These are phyloP conservation scores for Thermochaetoides dissita DNA, from an alignment of 2,329 filamentous ascomycete genomes.

Conservation along the genomic window DNA sequence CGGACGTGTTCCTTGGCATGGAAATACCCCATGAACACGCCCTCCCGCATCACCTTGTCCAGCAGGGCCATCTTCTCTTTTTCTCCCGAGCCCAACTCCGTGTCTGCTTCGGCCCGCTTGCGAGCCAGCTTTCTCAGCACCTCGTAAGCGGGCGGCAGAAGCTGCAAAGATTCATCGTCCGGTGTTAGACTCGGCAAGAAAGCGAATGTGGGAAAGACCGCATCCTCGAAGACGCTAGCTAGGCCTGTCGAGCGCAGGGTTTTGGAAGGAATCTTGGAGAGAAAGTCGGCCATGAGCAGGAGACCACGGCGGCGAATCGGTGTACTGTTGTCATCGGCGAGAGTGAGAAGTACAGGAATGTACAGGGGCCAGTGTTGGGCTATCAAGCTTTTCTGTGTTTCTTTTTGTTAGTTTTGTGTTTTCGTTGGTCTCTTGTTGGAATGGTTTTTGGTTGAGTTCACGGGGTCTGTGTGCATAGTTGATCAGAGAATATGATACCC, in stretches of 20 bases:
- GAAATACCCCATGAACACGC: slow-evolving; percentile 38
- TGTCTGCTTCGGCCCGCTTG: slow-evolving; percentile 19
- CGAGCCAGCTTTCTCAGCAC: slow-evolving; percentile 47
- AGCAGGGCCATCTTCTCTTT: slow-evolving; percentile 26
- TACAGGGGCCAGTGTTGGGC: slow-evolving; percentile 52
- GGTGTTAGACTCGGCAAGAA: slow-evolving; percentile 67
- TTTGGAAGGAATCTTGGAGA: slow-evolving; percentile 36
- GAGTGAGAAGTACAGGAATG: slow-evolving; percentile 53
- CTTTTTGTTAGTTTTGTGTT: slow-evolving; percentile 6
- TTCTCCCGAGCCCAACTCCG: neutral
- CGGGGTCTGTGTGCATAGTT: neutral
- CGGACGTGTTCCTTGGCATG: slow-evolving; percentile 45
- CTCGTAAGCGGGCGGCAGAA: slow-evolving; percentile 53
- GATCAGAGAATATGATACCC: too few relatives aligned
- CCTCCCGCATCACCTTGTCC: slow-evolving; percentile 40
- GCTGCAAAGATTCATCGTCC: slow-evolving; percentile 49
- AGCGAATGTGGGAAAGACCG: slow-evolving; percentile 57
- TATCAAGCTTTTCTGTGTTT: slow-evolving; percentile 27
- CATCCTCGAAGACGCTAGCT: slow-evolving; percentile 52
- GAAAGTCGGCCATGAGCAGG: slow-evolving; percentile 36
- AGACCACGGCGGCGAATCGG: slow-evolving; percentile 43
- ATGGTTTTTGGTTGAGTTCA: neutral
- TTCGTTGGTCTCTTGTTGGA: neutral
- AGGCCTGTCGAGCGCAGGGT: slow-evolving; percentile 51
- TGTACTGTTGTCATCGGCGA: slow-evolving; percentile 50